phyloP scores from a whole-genome alignment of 2,329 filamentous ascomycete genomes.

The Verticillium nonalfalfae region DNA sequence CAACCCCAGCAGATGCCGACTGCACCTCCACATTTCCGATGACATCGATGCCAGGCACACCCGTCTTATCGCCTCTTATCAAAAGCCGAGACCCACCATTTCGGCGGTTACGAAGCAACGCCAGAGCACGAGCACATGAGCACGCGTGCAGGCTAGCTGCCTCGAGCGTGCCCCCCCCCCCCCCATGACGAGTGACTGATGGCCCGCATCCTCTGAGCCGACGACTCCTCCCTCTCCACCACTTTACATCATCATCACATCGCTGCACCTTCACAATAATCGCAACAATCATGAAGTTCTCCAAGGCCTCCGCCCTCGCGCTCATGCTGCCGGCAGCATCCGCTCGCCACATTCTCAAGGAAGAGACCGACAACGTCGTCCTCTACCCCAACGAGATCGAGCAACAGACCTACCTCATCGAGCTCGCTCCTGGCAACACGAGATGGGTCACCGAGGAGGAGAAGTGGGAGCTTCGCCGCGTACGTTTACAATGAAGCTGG shows the following conservation, averaged over 20 bases:
- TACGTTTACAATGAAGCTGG: constrained; percentile 33
- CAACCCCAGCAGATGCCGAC: neutral
- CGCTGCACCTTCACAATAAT: neutral
- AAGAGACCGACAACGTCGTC: constrained; percentile 44
- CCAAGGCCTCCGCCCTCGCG: constrained; percentile 45
- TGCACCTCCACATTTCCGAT: neutral
- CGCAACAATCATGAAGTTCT: constrained; percentile 40
- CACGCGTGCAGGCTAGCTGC: neutral
- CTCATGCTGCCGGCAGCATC: constrained; percentile 47
- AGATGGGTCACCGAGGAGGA: constrained; percentile 88
- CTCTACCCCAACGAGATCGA: constrained; percentile 35
- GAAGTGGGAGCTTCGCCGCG: constrained; percentile 85
- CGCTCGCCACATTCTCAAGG: constrained; percentile 50
- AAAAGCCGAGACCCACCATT: neutral
- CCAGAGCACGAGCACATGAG: neutral
- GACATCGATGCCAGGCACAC: neutral
- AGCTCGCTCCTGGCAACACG: constrained; percentile 76
- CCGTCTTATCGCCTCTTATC: neutral
- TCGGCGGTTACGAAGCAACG: neutral
- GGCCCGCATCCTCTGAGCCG: neutral
- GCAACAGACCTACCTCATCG: constrained; percentile 64
- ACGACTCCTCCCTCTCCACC: neutral
- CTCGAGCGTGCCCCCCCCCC: neutral
- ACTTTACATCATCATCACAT: neutral
- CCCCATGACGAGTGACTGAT: neutral